Conservation (phyloP, 208 protist genomes). For the Trypanosoma mega region DNA sequence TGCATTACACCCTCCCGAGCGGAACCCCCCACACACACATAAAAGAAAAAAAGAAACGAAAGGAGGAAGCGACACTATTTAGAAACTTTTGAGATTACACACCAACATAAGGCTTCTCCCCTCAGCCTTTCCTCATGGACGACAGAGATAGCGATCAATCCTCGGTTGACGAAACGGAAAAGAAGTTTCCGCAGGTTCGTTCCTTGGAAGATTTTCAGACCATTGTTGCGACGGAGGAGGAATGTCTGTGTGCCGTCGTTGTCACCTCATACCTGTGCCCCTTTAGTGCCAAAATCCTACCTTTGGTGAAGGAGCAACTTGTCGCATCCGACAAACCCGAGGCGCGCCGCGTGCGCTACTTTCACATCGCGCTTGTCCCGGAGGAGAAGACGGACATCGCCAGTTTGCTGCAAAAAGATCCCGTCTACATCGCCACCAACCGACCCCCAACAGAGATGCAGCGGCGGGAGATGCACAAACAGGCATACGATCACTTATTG, state of each 20-base stretch:
- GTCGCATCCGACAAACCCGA: slow-evolving; percentile 41
- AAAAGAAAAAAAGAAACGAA: no score
- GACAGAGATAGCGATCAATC: slow-evolving; percentile 34
- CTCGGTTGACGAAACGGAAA: slow-evolving; percentile 34
- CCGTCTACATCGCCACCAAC: slow-evolving; percentile 48
- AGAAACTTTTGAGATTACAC: no score
- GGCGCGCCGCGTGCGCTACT: slow-evolving; percentile 75
- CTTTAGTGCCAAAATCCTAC: slow-evolving; percentile 47
- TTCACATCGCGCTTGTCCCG: slow-evolving; percentile 71
- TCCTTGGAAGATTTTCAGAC: slow-evolving; percentile 67
- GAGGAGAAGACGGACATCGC: slow-evolving; percentile 69
- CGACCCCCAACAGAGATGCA: slow-evolving; percentile 51
- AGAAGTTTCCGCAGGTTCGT: slow-evolving; percentile 59
- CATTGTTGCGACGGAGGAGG: slow-evolving; percentile 46
- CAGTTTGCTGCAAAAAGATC: slow-evolving; percentile 55
- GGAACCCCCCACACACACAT: no score
- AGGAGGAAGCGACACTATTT: no score
- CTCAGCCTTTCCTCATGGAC: no score
- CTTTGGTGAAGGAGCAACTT: slow-evolving; percentile 38
- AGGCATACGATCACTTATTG: slow-evolving; percentile 56
- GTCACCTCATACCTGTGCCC: slow-evolving; percentile 78
- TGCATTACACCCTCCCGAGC: no score
- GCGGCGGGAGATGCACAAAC: slow-evolving; percentile 47
- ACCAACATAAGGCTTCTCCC: no score
- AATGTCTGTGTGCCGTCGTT: slow-evolving; percentile 71